Base-by-base conservation (phyloP, 2,329 filamentous ascomycete genomes). In the Stachybotrys echinatus region DNA sequence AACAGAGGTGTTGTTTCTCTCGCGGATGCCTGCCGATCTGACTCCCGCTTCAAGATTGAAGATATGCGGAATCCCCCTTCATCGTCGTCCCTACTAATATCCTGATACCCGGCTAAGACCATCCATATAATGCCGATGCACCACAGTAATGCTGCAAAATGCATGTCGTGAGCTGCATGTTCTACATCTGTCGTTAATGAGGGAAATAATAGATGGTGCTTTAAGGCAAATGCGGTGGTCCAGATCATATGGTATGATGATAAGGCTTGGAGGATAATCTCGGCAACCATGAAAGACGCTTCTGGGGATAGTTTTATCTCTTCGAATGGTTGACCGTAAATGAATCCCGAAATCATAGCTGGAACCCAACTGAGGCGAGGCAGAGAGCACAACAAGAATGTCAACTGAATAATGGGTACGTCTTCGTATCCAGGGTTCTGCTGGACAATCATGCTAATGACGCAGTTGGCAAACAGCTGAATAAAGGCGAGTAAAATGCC, bases 311-410 rank as follows among this genome's bases (percentile, higher is more conserved):
- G 10, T 34, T 34, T 2, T 2, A 34, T 34, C 27, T n/a, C n/a
- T n/a, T n/a, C n/a, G n/a, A n/a, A n/a, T n/a, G n/a, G n/a, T n/a
- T n/a, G n/a, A n/a, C n/a, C n/a, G n/a, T n/a, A 34, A 14, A 34
- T 5, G 5, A 34, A 34, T 34, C n/a, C 27, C 10, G 27, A 34
- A 34, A 8, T 34, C 27, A 34, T 34, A 40, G 38, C 38, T 14
- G 12, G 38, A 40, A 40, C 10, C 38, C 38, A 40, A n/a, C 6
- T 20, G n/a, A 18, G 47, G 37, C 23, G 20, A 22, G 42, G 42
- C 18, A 45, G 18, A 27, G 42, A 37, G 31, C 48, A 49, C 48
- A 39, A 45, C 23, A 49, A 23, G 38, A 45, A 27, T 39, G 38
- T n/a, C 48, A 45, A 20, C n/a, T 40, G 38, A n/a, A 40, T 10